Conservation (phyloP, 2,329 filamentous ascomycete species). For the Fusarium haematococcum region DNA sequence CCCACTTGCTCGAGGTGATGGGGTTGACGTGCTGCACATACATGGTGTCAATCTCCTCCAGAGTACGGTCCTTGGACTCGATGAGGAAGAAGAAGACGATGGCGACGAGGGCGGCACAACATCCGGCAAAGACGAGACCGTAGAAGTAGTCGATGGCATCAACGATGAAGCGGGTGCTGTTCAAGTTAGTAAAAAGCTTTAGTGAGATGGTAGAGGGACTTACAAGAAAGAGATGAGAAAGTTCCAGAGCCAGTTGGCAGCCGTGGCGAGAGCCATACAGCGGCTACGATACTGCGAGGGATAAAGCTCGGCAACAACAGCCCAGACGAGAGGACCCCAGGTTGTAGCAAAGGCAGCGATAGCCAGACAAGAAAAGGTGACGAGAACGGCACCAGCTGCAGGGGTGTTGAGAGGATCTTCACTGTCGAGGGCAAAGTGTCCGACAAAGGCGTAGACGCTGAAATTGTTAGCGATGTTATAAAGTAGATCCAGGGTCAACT, state of each 20-base stretch:
- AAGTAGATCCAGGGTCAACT: conserved; percentile 28
- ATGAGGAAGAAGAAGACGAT: conserved; percentile 83
- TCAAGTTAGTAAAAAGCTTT: conserved; percentile 33
- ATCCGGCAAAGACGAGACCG: conserved; percentile 78
- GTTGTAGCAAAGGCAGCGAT: conserved; percentile 76
- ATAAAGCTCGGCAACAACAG: conserved; percentile 73
- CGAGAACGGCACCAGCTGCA: conserved; percentile 68
- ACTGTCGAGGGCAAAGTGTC: conserved; percentile 58
- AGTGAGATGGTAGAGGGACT: conserved; percentile 4
- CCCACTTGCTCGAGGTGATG: conserved; percentile 55
- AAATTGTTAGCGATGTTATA: not conserved
- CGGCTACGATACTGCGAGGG: conserved; percentile 66
- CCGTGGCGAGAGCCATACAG: conserved; percentile 68
- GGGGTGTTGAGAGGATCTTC: conserved; percentile 58
- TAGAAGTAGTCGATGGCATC: conserved; percentile 76
- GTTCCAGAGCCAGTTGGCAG: conserved; percentile 74
- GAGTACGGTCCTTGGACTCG: conserved; percentile 76
- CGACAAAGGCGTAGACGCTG: conserved; percentile 62
- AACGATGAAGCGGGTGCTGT: conserved; percentile 77
- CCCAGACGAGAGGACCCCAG: conserved; percentile 78
- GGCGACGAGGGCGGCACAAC: conserved; percentile 70
- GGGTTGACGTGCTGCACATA: conserved; percentile 68
- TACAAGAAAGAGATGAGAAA: conserved; percentile 66
- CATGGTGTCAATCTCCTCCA: conserved; percentile 85
- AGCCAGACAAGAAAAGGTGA: conserved; percentile 77